Evolutionary conservation across 768 basidiomycete species (phyloP), one percentile per base, ranked within the genome.

Genomic region (Termitomyces sp.): DNA sequence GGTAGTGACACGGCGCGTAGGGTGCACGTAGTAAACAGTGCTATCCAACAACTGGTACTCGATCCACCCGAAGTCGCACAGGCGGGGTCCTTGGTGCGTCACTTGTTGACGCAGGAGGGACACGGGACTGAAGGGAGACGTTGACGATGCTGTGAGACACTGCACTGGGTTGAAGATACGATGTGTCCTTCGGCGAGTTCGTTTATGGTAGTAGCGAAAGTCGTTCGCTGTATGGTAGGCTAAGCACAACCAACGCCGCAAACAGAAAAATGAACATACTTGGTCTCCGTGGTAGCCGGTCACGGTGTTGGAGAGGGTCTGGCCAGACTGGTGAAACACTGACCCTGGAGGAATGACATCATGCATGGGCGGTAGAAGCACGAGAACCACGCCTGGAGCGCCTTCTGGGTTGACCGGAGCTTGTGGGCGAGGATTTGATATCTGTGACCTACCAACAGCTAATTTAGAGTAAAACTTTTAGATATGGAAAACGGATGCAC

Each of bases 1-100:
- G 18, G 89, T 88, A n/a, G 83, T 84, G 53, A 86, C 76, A 43
- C 79, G 82, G 37, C 79, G 70, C 13, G 78, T 81, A 4, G 82
- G 80, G 65, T 91, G 88, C 44, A 82, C 79, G 64, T 85, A 93
- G 71, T 93, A 93, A 36, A 81, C 74, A 4, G 80, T 72, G 10
- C 82, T 83, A 63, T 91, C 88, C 1, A 91, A 91, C n/a, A 93
- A 82, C 22, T 81, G 76, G 67, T 89, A 84, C 65, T 87, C 88
- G 48, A 82, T 76, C 91, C 91, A 93, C 4, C 91, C 91, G n/a
- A 86, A 79, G 14, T 81, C 76, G 62, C 78, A 78, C 5, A 82
- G 73, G 3, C 73, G 71, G 18, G 72, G 75, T 14, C 62, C 55
- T 26, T 54, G 57, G 58, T 71, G 60, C 33, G 65, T 48, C 45